Conservation (phyloP, 2,329 filamentous ascomycete species). For the Hypoxylon sp. region DNA sequence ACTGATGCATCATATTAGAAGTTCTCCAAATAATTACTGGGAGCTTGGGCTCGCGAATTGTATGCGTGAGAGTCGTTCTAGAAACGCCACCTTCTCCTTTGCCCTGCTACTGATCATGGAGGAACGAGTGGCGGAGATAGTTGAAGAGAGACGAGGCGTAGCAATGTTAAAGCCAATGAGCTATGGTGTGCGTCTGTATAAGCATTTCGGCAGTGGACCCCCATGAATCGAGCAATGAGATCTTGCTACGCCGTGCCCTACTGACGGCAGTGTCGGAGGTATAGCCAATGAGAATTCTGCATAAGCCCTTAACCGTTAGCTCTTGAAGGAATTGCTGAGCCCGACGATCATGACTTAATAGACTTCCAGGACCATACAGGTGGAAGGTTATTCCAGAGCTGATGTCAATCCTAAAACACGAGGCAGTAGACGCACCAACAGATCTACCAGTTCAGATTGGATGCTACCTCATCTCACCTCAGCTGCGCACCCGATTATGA, state of each 20-base stretch:
- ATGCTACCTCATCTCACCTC: slow-evolving; percentile 19
- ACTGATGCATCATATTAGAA: background rate
- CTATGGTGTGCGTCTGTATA: slow-evolving; percentile 1
- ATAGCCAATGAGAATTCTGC: background rate
- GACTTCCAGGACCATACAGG: background rate
- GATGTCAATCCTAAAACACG: slow-evolving; percentile 19
- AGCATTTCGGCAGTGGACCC: slow-evolving; percentile 21
- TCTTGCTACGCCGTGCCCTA: background rate
- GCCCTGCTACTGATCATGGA: slow-evolving; percentile 1
- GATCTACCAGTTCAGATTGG: slow-evolving; percentile 15
- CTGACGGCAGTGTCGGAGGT: slow-evolving; percentile 1
- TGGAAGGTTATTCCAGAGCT: slow-evolving; percentile 8
- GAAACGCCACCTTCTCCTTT: background rate
- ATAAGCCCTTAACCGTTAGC: background rate
- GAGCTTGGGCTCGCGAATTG: background rate
- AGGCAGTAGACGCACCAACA: slow-evolving; percentile 7
- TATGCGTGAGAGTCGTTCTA: background rate
- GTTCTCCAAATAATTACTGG: background rate
- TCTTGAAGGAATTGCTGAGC: slow-evolving; percentile 5
- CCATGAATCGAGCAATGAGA: slow-evolving; percentile 14
- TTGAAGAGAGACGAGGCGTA: slow-evolving; percentile 3
- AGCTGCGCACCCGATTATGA: slow-evolving; percentile 4
- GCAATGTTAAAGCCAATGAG: slow-evolving; percentile 4
- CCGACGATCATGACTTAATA: slow-evolving; percentile 10
- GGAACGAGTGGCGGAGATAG: background rate